phyloP scores from a whole-genome alignment of 164 flowering plant genomes.

The Amborella trichopoda region DNA sequence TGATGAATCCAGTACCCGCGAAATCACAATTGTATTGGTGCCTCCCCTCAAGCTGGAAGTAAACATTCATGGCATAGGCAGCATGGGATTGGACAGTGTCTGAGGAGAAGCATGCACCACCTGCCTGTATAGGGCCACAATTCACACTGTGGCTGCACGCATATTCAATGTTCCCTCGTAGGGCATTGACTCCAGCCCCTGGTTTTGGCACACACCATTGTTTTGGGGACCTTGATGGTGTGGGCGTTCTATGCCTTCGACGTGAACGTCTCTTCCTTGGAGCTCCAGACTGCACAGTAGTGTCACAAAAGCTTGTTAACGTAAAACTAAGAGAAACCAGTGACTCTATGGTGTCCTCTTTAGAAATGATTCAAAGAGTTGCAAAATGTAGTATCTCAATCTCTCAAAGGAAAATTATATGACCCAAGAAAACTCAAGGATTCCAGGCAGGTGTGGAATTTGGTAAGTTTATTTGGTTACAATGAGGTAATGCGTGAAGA shows the following conservation, averaged over 20 bases:
- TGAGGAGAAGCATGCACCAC: conserved; percentile 69
- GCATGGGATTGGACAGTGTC: conserved; percentile 56
- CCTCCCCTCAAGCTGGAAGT: conserved; percentile 46
- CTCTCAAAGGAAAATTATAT: no score
- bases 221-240: no score
- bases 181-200: not conserved
- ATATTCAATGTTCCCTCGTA: not conserved
- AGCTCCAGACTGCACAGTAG: no score
- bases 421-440: no score
- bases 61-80: conserved; percentile 71
- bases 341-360: not conserved
- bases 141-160: conserved; percentile 43
- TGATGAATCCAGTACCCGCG: conserved; percentile 36
- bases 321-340: not conserved
- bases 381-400: not conserved
- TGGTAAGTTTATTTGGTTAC: no score
- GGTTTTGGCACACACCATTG: conserved; percentile 1
- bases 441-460: no score
- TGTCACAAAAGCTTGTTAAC: no score
- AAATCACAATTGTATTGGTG: conserved; percentile 59
- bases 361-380: not conserved
- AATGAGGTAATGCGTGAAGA: no score
- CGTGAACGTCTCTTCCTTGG: no score
- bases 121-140: conserved; percentile 58
- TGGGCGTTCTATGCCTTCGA: no score